Base-by-base conservation (phyloP, 1,284 basidiomycete genomes). In the Pascua guehoae region DNA sequence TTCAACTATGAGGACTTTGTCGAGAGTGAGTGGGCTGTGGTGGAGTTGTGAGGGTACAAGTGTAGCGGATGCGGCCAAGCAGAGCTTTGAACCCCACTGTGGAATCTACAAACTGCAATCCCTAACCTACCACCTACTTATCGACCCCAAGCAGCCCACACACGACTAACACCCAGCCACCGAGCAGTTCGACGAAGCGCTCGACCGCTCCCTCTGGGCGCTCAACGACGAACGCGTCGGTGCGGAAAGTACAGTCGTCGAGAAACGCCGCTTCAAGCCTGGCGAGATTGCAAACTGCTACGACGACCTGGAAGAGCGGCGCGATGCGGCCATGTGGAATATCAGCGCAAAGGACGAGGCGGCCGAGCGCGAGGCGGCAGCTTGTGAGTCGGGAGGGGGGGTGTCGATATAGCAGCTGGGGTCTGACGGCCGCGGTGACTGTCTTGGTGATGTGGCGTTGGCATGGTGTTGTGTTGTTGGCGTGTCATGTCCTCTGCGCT, bases 181-280 rank as follows among this genome's bases (percentile, higher is more conserved):
- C 58, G 88, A 90, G 66, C 81, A 84, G 7, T 91, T 90, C 68
- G 88, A 91, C 68, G 89, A 91, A 72, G 83, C 82, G 1, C 80
- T 90, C 41, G 88, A 89, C 68, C 79, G 87, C 54, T 81, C 82
- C 40, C 85, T 89, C 47, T 88, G 85, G 84, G 84, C 84, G 1
- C 72, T 88, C 15, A 83, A 85, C 46, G 82, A 85, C 52, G 86
- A 87, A 56, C 78, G 83, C 15, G 74, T 88, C 45, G 81, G 84
- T 60, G 87, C 83, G 82, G 84, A 88, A 65, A 84, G 83, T 55
- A 81, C 83, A 44, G 80, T 88, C 41, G 85, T 85, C 40, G 82
- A 83, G 46, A 82, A 81, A 58, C 80, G 88, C 53, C 82, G 85
- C 49, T 80, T 77, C 41, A 75, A 80, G 46, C 87, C 88, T 0